Evolutionary conservation across 768 basidiomycete genomes (phyloP), one percentile per base, ranked within the genome.

Genomic region (Suillus hirtellus): DNA sequence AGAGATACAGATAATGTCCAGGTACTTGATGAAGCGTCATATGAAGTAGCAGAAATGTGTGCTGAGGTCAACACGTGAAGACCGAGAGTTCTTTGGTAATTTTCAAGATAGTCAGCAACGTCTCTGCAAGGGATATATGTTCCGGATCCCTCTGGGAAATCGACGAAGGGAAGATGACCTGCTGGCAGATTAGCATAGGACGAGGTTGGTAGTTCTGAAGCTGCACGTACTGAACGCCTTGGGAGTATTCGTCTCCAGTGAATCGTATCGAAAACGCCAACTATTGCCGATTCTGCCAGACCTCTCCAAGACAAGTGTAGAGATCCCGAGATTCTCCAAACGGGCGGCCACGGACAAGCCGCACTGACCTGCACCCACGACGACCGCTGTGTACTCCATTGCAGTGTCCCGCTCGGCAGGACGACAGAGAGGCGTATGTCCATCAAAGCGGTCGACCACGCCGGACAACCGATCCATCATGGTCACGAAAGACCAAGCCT

Each of bases 211-310:
- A 5, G 47, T 27, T 14, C 47, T 24, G n/a, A 2, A 17, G 35
- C 7, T 17, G 37, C 12, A 49, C 65, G 14, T 46, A 64, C 65
- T 65, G 15, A 47, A 65, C 12, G 38, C 56, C 31, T 17, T 60
- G 4, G 65, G 65, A 10, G 65, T 65, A 56, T 65, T 65, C 1
- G 54, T 60, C 31, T 65, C 56, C 43, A 90, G 73, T 11, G 86
- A 82, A 61, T 88, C 83, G 69, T 92, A 91, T 46, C 90, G 78
- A 43, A 81, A 77, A 62, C 88, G 76, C 89, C 88, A 90, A 58
- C 83, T 83, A 69, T 89, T 83, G 0, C 89, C 89, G 24, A 89
- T 80, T 21, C 83, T 74, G 14, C 71, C 64, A 58, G 86, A 82
- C 72, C 82, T 85, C 71, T 94, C 92, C 52, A 93, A 76, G 17